Base-by-base conservation (phyloP, 2,329 filamentous ascomycete genomes). In the Phialophora chinensis region DNA sequence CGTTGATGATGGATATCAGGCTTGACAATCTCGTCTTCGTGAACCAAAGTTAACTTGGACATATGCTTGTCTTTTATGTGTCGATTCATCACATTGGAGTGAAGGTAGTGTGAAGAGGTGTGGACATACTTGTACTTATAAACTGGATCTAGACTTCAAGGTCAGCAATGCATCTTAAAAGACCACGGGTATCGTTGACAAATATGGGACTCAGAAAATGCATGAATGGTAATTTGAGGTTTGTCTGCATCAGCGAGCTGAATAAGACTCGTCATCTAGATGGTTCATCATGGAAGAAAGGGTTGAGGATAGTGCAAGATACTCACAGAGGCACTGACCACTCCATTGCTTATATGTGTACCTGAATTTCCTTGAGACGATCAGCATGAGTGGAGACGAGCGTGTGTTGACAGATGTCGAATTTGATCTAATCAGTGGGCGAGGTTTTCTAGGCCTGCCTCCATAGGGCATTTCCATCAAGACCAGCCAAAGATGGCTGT, bases 371-470 rank as follows among this genome's bases (percentile, higher is more conserved):
- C 23, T 25, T 29, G 1, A 52, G 11, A 53, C 11, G n/a, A 35
- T 55, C 53, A 55, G 53, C 53, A 55, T 31, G 53, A n/a, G 27
- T 23, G 49, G 23, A 52, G 49, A 52, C 10, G 23, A n/a, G 49
- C 11, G 20, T 52, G 10, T 52, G 20, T 17, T 35, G 27, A 29
- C 25, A 55, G 29, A 35, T 17, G n/a, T 55, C 17, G 53, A 55
- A 17, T 6, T 35, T 11, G 29, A 29, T 55, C 29, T 4, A 20
- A 35, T 96, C 93, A 96, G 93, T 94, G 91, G 93, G 91, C 92
- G 88, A 96, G 93, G 93, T 96, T 97, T 97, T 96, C 92, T 96
- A 97, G 92, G 93, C 93, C 92, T 96, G 92, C 91, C 92, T 81
- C 92, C 91, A 91, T 86, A 82, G 77, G 91, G 92, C 92, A 87